Evolutionary conservation across 1,284 basidiomycete species (phyloP), one percentile per base, ranked within the genome.

Genomic region (Rhodofomes roseus): DNA sequence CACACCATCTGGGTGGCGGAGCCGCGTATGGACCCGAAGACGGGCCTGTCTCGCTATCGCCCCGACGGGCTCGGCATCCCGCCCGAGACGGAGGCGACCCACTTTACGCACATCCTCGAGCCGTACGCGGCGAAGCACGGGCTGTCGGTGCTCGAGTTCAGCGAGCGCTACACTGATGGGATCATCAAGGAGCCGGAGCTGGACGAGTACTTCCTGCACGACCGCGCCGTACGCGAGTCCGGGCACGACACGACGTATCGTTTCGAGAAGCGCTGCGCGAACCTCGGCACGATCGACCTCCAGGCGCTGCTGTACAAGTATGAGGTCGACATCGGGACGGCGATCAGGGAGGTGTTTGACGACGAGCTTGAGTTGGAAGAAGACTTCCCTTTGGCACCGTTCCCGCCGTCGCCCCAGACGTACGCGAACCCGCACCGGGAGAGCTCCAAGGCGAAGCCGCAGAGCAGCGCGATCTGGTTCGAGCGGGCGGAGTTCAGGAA

Each of bases 201-300:
- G 5, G 96, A 99, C 77, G 95, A 95, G 69, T 99, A 98, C 80
- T 98, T 99, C 81, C 74, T 96, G 66, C 96, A 99, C 76, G 96
- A 99, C 73, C 92, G 96, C 60, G 86, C 93, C 2, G 95, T 98
- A 44, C 90, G 95, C 57, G 93, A 96, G 77, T 93, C 90, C 31
- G 96, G 96, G 31, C 96, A 99, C 76, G 96, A 99, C 75, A 99
- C 96, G 61, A 93, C 95, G 2, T 99, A 98, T 75, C 88, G 97
- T 12, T 92, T 98, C 70, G 96, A 99, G 81, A 96, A 95, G 75
- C 86, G 89, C 6, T 98, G 96, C 70, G 96, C 95, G 23, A 96
- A 98, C 76, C 85, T 99, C 40, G 96, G 89, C 7, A 99, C 96
- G 14, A 92, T 99, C 71, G 96, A 99, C 73, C 80, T 99, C 65